Evolutionary conservation across 2,329 filamentous ascomycete species (phyloP), one percentile per base, ranked within the genome.

Genomic region (Diaporthe ampelina): DNA sequence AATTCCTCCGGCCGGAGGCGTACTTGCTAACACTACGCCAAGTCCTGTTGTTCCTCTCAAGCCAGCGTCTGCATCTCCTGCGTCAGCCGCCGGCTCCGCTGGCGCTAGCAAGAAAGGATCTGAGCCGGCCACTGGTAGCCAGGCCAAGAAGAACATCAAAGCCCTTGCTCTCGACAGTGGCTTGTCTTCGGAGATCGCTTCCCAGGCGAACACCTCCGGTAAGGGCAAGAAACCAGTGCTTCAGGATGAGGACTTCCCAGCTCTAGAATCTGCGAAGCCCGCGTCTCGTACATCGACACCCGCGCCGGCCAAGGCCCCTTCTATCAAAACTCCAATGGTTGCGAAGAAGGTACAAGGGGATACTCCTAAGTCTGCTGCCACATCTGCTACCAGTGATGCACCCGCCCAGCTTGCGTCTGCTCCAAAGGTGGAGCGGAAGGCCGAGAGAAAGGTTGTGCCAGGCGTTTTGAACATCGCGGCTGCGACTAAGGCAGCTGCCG

Each of bases 211-310:
- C 73, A 32, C 37, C 1, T 74, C 79, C 19, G 50, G 76, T 7
- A 83, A 83, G 76, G 79, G 78, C 40, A 82, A 78, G 69, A 75
- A 79, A 52, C 21, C 72, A 26, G 75, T 87, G 40, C 81, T 91
- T 58, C 87, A 91, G 74, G 89, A 91, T 32, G 90, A 92, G 77
- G 91, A 93, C 77, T 93, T 92, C 77, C 91, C 91, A 15, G 87
- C 90, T 4, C 82, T 92, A 8, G 85, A 88, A 75, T 83, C 88
- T 13, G 82, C 85, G 29, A 87, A 85, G 75, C 74, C 79, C 11
- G 80, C n/a, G 10, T 75, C 73, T 26, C 70, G 68, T n/a, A 37
- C 73, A 15, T 71, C 75, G 19, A 75, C 81, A 57, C 83, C 85
- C 50, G 61, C 77, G 29, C 76, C 82, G 45, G 80, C 81, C 58